Evolutionary conservation across 108 stramenopile genomes (phyloP), one percentile per base, ranked within the genome.

Genomic region (Fistulifera pelliculosa): DNA sequence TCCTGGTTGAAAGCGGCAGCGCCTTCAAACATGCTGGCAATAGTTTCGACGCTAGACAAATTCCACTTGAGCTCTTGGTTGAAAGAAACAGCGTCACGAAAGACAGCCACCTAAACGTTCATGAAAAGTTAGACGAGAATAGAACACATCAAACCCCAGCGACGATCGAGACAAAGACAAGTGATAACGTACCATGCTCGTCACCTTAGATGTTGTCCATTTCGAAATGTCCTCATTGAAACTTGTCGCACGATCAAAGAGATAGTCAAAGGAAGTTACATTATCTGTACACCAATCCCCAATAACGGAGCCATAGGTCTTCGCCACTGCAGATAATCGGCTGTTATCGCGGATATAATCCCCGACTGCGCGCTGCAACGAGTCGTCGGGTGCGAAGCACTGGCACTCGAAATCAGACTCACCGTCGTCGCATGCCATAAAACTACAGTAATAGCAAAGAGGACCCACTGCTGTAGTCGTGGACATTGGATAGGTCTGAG

Each of bases 61-160:
- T 77, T 62, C 76, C 76, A 77, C 6, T 18, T 24, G n/a, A 76
- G 28, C 24, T 47, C 52, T 24, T 61, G 38, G 38, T 70, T 70
- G 52, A 70, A 70, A 41, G 42, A 39, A 0, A 47, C 25, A 26
- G 69, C 62, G n/a, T 54, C 43, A 39, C 35, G 2, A 62, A 73
- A 73, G 63, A 74, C 31, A 35, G 6, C 31, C 31, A 35, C 31
- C 31, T 35, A 8, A 8, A 35, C 3, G n/a, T n/a, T n/a, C n/a
- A 35, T 35, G 31, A 35, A 8, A 3, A 35, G 31, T 35, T 6
- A 35, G 31, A 35, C 8, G 31, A 35, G 31, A 6, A 35, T 8
- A 35, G 3, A 35, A n/a, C n/a, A n/a, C n/a, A n/a, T n/a, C 31
- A 35, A 3, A 35, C 8, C 3, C 31, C 6, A 8, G 31, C 3